Base-by-base conservation (phyloP, 78 protist species). In the Pigoraptor vietnamica region DNA sequence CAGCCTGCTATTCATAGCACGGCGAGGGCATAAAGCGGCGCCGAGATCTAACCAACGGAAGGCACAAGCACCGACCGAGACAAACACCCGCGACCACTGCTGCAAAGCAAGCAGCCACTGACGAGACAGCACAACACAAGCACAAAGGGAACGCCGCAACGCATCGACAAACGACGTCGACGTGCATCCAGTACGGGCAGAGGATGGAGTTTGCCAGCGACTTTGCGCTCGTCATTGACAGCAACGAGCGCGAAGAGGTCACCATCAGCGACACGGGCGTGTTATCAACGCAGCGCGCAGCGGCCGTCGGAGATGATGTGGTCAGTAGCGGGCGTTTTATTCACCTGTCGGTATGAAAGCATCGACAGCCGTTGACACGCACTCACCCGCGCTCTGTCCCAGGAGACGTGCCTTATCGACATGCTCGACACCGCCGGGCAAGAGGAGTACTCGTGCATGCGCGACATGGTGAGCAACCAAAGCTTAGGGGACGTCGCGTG, bases 391-490 rank as follows among this genome's bases (percentile, higher is more conserved):
- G 35, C 32, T 2, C 83, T 79, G 23, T 19, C 9, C 14, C 35
- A 25, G 83, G 34, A 25, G 1, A 25, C 83, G n/a, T 79, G 83
- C 35, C 83, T 79, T 14, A 25, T 83, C 32, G 23, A 83, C 87
- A 48, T 48, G 67, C 67, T 48, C 67, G 67, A 48, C 67, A 90
- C 92, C 1, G 88, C 92, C 24, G 92, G 95, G 1, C 95, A 94
- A 79, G 95, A 94, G 84, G 95, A 94, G 55, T 94, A 94, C 88
- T 0, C 39, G 29, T 55, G 87, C 23, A 10, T 94, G 83, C 90
- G 95, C 1, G 87, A 79, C 67, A 48, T 48, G 67, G 67, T 48
- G 67, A 48, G 67, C 67, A n/a, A n/a, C n/a, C n/a, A n/a, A n/a
- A n/a, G n/a, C n/a, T n/a, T n/a, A n/a, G n/a, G n/a, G n/a, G n/a